Percentiles rank a stretch among this genome's conserved stretches.
phyloP scores from a whole-genome alignment of 768 basidiomycete species.

The Rhodotorula diobovata region DNA sequence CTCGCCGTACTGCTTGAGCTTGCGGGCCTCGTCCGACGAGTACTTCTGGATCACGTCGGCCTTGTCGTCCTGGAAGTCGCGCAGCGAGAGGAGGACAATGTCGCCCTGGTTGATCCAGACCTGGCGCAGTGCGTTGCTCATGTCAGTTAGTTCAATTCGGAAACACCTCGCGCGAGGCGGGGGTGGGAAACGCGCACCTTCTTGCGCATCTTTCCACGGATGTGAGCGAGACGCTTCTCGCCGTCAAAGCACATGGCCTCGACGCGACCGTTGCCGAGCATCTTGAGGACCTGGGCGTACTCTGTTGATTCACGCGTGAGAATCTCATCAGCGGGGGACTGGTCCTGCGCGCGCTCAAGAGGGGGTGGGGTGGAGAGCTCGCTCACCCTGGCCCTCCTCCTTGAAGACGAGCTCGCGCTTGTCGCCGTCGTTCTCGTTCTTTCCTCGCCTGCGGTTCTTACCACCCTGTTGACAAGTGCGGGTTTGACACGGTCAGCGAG shows the following conservation, averaged over 20 bases:
- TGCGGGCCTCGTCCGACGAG: constrained; percentile 72
- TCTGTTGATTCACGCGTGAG: constrained; percentile 54
- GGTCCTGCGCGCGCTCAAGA: too few species aligned
- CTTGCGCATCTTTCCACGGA: constrained; percentile 98
- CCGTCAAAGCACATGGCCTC: constrained; percentile 98
- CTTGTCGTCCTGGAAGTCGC: constrained; percentile 99
- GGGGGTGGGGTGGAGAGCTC: neutral
- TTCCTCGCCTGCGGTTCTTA: constrained; percentile 98
- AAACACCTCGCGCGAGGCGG: neutral
- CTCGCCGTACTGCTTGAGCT: constrained; percentile 93
- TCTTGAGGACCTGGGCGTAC: constrained; percentile 96
- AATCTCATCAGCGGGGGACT: too few species aligned
- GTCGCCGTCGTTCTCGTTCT: constrained; percentile 99
- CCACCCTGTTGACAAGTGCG: too few species aligned
- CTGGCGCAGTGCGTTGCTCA: constrained; percentile 55
- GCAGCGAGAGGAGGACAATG: constrained; percentile 85
- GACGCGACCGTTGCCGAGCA: constrained; percentile 95
- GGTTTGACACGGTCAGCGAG: neutral
- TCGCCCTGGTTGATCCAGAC: constrained; percentile 99
- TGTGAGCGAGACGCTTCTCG: constrained; percentile 94
- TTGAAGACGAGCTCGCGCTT: constrained; percentile 98
- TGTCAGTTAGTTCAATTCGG: too few species aligned
- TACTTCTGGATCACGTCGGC: constrained; percentile 99
- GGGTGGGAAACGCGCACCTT: constrained; percentile 59
- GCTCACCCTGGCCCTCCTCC: constrained; percentile 81